phyloP scores from a whole-genome alignment of 306 rosid species.

The Coriaria nepalensis region DNA sequence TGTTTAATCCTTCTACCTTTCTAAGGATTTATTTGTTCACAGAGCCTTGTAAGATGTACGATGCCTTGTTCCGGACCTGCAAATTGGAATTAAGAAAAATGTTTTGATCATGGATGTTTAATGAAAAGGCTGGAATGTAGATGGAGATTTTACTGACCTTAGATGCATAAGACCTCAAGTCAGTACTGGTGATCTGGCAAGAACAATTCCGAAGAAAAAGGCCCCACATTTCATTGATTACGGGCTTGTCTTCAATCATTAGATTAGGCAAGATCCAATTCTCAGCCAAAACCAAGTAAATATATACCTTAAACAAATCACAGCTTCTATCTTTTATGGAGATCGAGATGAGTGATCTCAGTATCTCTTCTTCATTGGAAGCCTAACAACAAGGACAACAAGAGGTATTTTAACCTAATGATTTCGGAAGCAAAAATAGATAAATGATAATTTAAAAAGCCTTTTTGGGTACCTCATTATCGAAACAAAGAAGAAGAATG shows the following conservation, averaged over 20 bases:
- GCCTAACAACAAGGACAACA: constrained; percentile 30
- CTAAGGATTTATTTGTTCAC: constrained; percentile 11
- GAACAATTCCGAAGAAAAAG: constrained; percentile 53
- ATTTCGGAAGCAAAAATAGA: neutral
- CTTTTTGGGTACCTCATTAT: constrained; percentile 41
- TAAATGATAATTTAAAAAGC: neutral
- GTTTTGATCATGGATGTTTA: constrained; percentile 1
- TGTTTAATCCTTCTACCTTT: neutral
- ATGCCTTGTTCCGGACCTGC: constrained; percentile 81
- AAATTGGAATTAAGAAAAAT: constrained; percentile 6
- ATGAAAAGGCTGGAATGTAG: constrained; percentile 8
- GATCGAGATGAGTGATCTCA: constrained; percentile 35
- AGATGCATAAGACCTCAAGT: constrained; percentile 66
- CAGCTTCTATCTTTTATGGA: constrained; percentile 57
- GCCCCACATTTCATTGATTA: constrained; percentile 47
- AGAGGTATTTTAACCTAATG: constrained; percentile 1
- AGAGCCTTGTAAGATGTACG: constrained; percentile 62
- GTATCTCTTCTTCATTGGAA: constrained; percentile 36
- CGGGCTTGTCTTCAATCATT: constrained; percentile 27
- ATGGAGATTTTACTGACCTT: constrained; percentile 38
- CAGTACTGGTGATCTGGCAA: constrained; percentile 56
- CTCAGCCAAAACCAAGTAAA: constrained; percentile 59
- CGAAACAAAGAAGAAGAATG: constrained; percentile 45
- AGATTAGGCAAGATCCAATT: constrained; percentile 57
- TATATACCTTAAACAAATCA: constrained; percentile 61